Conservation (phyloP, 2,329 filamentous ascomycete genomes). For the Nannizziopsis barbatae region DNA sequence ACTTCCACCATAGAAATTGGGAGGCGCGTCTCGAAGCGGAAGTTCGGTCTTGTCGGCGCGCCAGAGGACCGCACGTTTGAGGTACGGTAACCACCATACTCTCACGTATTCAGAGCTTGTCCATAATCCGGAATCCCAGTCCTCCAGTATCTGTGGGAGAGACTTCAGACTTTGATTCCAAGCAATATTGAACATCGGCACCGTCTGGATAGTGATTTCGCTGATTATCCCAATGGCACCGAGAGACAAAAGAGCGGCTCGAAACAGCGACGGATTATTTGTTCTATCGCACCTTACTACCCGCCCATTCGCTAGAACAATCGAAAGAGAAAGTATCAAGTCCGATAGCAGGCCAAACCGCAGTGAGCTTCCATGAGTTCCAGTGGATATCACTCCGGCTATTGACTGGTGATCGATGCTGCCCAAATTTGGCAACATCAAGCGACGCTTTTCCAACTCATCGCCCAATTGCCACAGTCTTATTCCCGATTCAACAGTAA, state of each 20-base stretch:
- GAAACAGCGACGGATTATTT: conserved; percentile 68
- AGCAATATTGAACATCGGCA: conserved; percentile 68
- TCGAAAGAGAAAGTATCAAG: conserved; percentile 59
- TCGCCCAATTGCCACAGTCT: conserved; percentile 63
- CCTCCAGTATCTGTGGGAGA: conserved; percentile 55
- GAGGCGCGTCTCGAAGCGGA: conserved; percentile 47
- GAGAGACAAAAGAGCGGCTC: conserved; percentile 73
- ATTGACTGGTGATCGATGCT: conserved; percentile 93
- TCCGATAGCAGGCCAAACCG: conserved; percentile 75
- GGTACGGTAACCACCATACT: conserved; percentile 97
- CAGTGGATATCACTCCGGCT: conserved; percentile 82
- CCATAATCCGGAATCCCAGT: conserved; percentile 70
- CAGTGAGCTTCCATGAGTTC: conserved; percentile 82
- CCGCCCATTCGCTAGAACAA: conserved; percentile 71
- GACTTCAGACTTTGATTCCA: conserved; percentile 74
- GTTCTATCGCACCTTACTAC: conserved; percentile 57
- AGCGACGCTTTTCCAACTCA: conserved; percentile 59
- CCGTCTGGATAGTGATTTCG: conserved; percentile 74
- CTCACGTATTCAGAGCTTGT: conserved; percentile 75
- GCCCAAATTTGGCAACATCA: conserved; percentile 83
- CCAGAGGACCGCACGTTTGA: conserved; percentile 79
- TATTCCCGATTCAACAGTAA: conserved; percentile 81
- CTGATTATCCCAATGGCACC: conserved; percentile 85
- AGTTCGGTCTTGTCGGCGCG: conserved; percentile 66
- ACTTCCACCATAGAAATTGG: conserved; percentile 67